Conservation (phyloP, 2,329 filamentous ascomycete genomes). For the Endocalyx cinctus region DNA sequence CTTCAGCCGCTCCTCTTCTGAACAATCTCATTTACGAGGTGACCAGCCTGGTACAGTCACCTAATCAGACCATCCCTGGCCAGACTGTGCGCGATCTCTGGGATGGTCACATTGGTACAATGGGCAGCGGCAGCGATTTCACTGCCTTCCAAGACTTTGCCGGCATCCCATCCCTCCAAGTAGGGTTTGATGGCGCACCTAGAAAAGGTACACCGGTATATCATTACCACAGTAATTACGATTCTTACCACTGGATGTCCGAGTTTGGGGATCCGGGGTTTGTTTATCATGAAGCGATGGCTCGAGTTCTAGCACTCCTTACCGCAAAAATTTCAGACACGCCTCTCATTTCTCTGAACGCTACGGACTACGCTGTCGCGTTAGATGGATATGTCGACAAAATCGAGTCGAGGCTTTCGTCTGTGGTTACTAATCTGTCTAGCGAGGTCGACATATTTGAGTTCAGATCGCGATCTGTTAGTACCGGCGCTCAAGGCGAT, state of each 20-base stretch:
- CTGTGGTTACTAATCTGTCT: constrained; percentile 16
- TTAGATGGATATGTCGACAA: constrained; percentile 49
- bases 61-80: constrained; percentile 68
- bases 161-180: constrained; percentile 61
- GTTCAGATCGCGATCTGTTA: constrained; percentile 17
- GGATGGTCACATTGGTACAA: constrained; percentile 56
- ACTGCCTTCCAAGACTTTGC: constrained; percentile 71
- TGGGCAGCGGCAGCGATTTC: constrained; percentile 71
- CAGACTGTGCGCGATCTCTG: constrained; percentile 68
- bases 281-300: constrained; percentile 61
- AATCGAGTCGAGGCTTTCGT: constrained; percentile 45
- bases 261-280: constrained; percentile 68
- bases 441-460: constrained; percentile 26
- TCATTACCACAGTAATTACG: constrained; percentile 89
- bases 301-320: constrained; percentile 60
- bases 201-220: constrained; percentile 55
- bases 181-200: constrained; percentile 47
- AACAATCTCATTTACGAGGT: constrained; percentile 68
- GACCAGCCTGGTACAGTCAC: constrained; percentile 58
- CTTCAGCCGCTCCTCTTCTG: constrained; percentile 69
- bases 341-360: constrained; percentile 59
- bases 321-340: constrained; percentile 58
- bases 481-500: constrained; percentile 27
- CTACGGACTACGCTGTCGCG: constrained; percentile 58
- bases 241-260: constrained; percentile 86